Base-by-base conservation (phyloP, 345 rosid species). In the Luvunga scandens region DNA sequence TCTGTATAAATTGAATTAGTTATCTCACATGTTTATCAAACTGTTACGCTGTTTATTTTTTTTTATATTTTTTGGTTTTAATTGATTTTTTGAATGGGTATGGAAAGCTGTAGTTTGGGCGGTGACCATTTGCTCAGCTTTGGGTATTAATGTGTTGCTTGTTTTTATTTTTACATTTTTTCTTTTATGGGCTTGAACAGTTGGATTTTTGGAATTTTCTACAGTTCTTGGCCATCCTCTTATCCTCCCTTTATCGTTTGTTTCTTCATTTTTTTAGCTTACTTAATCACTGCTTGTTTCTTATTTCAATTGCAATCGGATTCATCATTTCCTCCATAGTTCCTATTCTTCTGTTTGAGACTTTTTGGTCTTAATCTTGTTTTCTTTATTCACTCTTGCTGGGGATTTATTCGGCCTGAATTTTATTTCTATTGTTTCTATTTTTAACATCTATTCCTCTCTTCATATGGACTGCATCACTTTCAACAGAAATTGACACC, bases 201-300 rank as follows among this genome's bases (percentile, higher is more conserved):
- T 50, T 67, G 30, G 25, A 12, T 30, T 30, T 85, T 81, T 82
- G 79, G 75, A 61, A 8, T 75, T 69, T 69, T 83, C 78, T 79
- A 7, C 39, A 4, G 72, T 67, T 69, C 39, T 82, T 75, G 25
- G 75, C 69, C 73, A 70, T 75, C 76, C 68, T 75, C 85, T 85
- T 75, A 83, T 83, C 82, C 64, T 38, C 73, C 48, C 81, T 77
- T 79, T 78, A 77, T 82, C 86, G 64, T 72, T 71, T 77, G 75
- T 78, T 76, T 79, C 79, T 73, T 59, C 79, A 60, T 50, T 69
- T 68, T 60, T 66, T 69, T 25, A 25, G 53, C 53, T 57, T 65
- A 21, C 57, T 7, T 39, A 56, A 31, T 81, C n/a, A 25, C 75
- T 68, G 50, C 61, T 48, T 55, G 66, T 21, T 84, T 76, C 69